Evolutionary conservation across 176 grass and related monocot species (phyloP), one percentile per base, ranked within the genome.

Genomic region (Musa acuminata): DNA sequence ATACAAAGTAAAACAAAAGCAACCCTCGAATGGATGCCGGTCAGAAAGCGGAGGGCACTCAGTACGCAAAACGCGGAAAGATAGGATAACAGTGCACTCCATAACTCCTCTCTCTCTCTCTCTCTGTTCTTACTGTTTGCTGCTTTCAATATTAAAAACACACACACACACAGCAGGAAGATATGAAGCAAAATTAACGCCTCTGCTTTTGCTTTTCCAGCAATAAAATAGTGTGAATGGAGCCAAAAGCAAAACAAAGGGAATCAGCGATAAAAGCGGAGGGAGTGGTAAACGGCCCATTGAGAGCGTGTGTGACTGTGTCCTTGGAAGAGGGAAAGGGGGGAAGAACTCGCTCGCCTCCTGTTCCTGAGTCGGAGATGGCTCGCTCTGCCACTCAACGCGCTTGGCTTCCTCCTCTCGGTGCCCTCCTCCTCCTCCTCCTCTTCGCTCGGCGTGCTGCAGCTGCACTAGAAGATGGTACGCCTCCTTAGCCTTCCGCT

Each of bases 381-480:
- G 64, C 48, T 21, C 57, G 62, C 29, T 67, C 75, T 14, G 8
- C 74, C n/a, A 14, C 13, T 52, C 35, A 72, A 16, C 19, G 74
- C 59, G 50, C 57, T 55, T 52, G 79, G 27, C 59, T 85, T 71
- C 48, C 83, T 58, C 62, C 72, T 79, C 78, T 81, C 64, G 72
- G 52, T 10, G 23, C 55, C 74, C n/a, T 83, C 59, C 49, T 78
- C 49, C 62, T 85, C n/a, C 75, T 91, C 9, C 59, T 23, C 67
- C 74, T 81, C 3, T 69, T 55, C 27, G 29, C 86, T 4, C 72
- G 49, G n/a, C 77, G 77, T 29, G 84, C 79, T 62, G 82, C 80
- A 0, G 77, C 88, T 24, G 82, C 86, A 49, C 72, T 94, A 67
- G 88, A 94, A 84, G 95, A 99, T 71, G 95, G 95, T 99, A 82